phyloP scores from a whole-genome alignment of 2,329 filamentous ascomycete species.

The Clarireedia homoeocarpa region DNA sequence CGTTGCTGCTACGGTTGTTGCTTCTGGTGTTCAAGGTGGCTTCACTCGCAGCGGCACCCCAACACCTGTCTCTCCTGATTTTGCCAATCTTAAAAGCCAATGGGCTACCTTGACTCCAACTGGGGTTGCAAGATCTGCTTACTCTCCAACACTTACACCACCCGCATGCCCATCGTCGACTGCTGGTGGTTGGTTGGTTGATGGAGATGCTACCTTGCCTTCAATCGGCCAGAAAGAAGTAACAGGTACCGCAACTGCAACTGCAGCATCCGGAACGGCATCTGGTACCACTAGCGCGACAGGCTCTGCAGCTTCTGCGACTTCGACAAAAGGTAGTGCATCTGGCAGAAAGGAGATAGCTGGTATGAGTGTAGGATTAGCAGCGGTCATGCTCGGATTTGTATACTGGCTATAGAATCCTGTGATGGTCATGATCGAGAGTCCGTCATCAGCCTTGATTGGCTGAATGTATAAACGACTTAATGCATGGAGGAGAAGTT shows the following conservation, averaged over 20 bases:
- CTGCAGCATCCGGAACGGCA: conserved; percentile 28
- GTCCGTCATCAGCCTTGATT: conserved; percentile 3
- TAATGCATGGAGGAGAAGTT: conserved; percentile 1
- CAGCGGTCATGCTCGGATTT: conserved; percentile 45
- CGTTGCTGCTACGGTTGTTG: conserved; percentile 43
- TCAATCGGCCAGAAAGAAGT: conserved; percentile 44
- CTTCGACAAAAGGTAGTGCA: conserved; percentile 33
- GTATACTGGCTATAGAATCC: conserved; percentile 39
- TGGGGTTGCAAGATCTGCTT: conserved; percentile 58
- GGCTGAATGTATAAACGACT: conserved; percentile 12
- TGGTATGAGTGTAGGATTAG: conserved; percentile 41
- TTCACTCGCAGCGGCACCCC: conserved; percentile 66
- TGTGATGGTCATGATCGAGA: neutral
- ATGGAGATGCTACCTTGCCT: conserved; percentile 62
- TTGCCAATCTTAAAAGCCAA: conserved; percentile 64
- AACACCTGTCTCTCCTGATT: conserved; percentile 67
- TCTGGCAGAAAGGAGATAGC: conserved; percentile 40
- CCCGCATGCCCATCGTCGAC: conserved; percentile 66
- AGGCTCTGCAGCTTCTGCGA: conserved; percentile 28
- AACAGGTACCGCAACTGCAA: conserved; percentile 24
- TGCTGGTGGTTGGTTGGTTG: conserved; percentile 60
- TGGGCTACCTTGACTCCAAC: conserved; percentile 68
- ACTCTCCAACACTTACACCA: conserved; percentile 54
- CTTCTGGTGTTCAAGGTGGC: conserved; percentile 53
- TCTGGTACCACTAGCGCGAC: conserved; percentile 27